phyloP scores from a whole-genome alignment of 2,329 filamentous ascomycete genomes.

The Cordyceps cateniannulata region DNA sequence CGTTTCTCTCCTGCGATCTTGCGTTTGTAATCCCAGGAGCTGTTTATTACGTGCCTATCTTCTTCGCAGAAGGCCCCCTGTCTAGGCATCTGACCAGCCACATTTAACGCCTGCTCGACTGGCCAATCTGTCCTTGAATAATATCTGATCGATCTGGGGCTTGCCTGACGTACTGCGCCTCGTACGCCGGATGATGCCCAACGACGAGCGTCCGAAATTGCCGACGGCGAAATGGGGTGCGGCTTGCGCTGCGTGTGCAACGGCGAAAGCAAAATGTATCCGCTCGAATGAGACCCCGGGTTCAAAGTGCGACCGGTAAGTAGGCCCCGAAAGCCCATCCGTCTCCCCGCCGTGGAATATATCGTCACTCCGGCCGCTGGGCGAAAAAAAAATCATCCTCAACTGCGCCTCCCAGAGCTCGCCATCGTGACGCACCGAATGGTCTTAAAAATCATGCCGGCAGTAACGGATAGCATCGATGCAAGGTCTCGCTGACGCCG shows the following conservation, averaged over 20 bases:
- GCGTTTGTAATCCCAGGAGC: background rate
- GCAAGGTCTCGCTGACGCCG: background rate
- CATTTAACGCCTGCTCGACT: background rate
- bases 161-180: background rate
- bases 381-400: too few species aligned
- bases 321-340: background rate
- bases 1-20: conserved; percentile 6
- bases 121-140: background rate
- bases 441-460: background rate
- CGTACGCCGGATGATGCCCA: conserved; percentile 1
- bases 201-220: conserved; percentile 23
- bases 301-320: conserved; percentile 40
- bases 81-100: background rate
- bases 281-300: conserved; percentile 30
- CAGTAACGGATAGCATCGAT: background rate
- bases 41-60: background rate
- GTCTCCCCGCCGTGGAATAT: background rate
- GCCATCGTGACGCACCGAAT: background rate
- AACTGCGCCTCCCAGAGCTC: background rate
- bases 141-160: background rate
- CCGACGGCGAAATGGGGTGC: conserved; percentile 42
- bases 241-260: conserved; percentile 41
- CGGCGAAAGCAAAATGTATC: conserved; percentile 45
- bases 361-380: background rate
- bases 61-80: background rate